Conservation (phyloP, 2,329 filamentous ascomycete genomes). For the Geosmithia morbida region DNA sequence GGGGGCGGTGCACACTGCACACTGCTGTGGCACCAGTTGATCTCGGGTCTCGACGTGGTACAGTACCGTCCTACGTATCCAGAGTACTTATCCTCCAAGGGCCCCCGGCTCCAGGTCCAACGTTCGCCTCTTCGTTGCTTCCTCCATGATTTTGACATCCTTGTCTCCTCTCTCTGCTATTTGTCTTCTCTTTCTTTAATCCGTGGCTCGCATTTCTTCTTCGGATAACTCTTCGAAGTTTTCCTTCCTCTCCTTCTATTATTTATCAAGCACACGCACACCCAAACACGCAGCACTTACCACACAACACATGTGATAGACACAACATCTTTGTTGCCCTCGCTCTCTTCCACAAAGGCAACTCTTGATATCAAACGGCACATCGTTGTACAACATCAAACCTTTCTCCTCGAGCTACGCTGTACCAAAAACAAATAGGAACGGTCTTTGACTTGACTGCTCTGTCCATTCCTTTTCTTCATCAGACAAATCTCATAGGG, state of each 20-base stretch:
- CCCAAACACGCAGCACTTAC: not conserved
- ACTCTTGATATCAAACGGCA: not conserved
- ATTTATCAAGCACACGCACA: constrained; percentile 1
- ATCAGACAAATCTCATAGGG: not conserved
- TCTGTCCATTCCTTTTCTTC: constrained; percentile 3
- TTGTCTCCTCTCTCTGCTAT: constrained; percentile 21
- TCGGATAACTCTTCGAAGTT: constrained; percentile 23
- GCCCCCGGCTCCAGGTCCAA: constrained; percentile 15
- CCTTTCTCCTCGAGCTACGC: no score
- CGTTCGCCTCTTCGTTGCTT: constrained; percentile 19
- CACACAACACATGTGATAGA: not conserved
- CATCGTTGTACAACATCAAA: not conserved
- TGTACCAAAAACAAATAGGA: not conserved
- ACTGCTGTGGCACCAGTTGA: constrained; percentile 12
- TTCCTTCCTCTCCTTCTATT: constrained; percentile 27
- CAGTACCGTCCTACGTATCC: constrained; percentile 1
- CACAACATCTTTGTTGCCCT: constrained; percentile 1
- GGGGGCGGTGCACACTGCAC: no score
- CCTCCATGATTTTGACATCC: constrained; percentile 30
- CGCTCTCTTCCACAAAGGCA: no score
- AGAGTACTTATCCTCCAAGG: constrained; percentile 30
- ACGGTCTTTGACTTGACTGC: constrained; percentile 2
- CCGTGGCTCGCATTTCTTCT: constrained; percentile 24
- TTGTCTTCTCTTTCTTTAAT: constrained; percentile 28
- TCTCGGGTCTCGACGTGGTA: constrained; percentile 16